Conservation (phyloP, 2,329 filamentous ascomycete species). For the Massarina eburnea region DNA sequence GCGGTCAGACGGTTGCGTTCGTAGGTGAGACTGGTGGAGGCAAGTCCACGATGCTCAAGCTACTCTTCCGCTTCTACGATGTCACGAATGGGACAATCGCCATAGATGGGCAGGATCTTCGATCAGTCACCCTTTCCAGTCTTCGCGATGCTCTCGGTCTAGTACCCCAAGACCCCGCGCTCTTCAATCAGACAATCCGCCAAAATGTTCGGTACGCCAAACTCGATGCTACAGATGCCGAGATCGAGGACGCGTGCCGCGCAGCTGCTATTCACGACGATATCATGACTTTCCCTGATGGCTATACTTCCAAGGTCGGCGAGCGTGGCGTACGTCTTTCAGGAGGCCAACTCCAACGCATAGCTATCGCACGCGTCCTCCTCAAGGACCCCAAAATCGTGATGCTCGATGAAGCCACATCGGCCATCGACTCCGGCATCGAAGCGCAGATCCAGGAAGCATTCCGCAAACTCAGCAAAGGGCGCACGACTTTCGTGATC, state of each 20-base stretch:
- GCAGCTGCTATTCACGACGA: conserved; percentile 66
- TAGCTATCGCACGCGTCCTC: conserved; percentile 72
- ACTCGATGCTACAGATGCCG: conserved; percentile 61
- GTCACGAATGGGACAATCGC: conserved; percentile 56
- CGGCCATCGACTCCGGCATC: conserved; percentile 76
- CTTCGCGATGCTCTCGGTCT: conserved; percentile 62
- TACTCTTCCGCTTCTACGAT: conserved; percentile 64
- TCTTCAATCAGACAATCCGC: conserved; percentile 67
- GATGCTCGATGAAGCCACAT: conserved; percentile 85
- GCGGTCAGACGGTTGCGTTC: conserved; percentile 60
- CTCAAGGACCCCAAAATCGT: conserved; percentile 80
- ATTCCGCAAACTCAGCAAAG: conserved; percentile 59
- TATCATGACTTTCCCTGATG: conserved; percentile 58
- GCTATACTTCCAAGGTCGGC: conserved; percentile 44
- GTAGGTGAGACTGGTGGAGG: conserved; percentile 65
- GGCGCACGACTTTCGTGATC: conserved; percentile 67
- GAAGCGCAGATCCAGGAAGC: conserved; percentile 68
- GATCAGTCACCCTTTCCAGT: conserved; percentile 59
- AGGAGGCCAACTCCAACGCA: conserved; percentile 66
- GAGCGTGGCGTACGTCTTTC: conserved; percentile 54
- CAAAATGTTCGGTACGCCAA: conserved; percentile 67
- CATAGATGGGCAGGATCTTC: conserved; percentile 63
- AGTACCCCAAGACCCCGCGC: conserved; percentile 64
- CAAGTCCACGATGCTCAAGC: conserved; percentile 64
- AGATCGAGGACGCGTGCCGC: conserved; percentile 62